Evolutionary conservation across 768 basidiomycete species (phyloP).

Genomic region (Rhizopogon roseolus): DNA sequence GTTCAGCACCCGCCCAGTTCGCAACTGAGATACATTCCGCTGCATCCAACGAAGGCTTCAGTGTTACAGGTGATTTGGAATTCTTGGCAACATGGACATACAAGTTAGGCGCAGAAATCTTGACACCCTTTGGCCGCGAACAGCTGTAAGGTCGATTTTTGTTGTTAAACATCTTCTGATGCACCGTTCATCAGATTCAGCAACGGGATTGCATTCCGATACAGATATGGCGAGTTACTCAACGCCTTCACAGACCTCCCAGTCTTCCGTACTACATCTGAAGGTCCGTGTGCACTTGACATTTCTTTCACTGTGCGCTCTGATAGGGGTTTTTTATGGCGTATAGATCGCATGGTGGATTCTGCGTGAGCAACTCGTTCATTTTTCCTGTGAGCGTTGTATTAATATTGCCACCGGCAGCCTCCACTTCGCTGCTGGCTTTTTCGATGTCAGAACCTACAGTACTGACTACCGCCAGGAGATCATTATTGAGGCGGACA

Average conservation of each 20-base stretch:
- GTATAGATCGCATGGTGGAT: constrained; percentile 27
- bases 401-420: constrained; percentile 6
- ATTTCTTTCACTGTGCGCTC: neutral
- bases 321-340: neutral
- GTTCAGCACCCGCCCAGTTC: constrained; percentile 21
- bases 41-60: constrained; percentile 21
- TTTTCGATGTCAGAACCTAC: constrained; percentile 40
- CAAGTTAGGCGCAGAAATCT: constrained; percentile 39
- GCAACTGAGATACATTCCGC: constrained; percentile 21
- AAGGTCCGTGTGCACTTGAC: constrained; percentile 22
- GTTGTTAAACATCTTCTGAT: neutral
- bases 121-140: constrained; percentile 44
- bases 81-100: constrained; percentile 45
- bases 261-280: constrained; percentile 45
- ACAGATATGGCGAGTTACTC: constrained; percentile 44
- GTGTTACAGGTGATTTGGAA: constrained; percentile 30
- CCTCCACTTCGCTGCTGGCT: constrained; percentile 48
- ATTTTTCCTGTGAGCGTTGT: constrained; percentile 10
- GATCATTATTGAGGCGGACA: constrained; percentile 39
- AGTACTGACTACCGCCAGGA: constrained; percentile 39
- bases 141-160: constrained; percentile 24
- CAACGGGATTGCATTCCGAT: constrained; percentile 38
- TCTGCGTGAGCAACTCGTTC: constrained; percentile 20
- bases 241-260: constrained; percentile 37
- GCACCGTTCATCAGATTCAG: constrained; percentile 24